These are phyloP conservation scores for Pichia sorboxylosa DNA, from an alignment of 1,139 yeast genomes.

Conservation along the genomic window DNA sequence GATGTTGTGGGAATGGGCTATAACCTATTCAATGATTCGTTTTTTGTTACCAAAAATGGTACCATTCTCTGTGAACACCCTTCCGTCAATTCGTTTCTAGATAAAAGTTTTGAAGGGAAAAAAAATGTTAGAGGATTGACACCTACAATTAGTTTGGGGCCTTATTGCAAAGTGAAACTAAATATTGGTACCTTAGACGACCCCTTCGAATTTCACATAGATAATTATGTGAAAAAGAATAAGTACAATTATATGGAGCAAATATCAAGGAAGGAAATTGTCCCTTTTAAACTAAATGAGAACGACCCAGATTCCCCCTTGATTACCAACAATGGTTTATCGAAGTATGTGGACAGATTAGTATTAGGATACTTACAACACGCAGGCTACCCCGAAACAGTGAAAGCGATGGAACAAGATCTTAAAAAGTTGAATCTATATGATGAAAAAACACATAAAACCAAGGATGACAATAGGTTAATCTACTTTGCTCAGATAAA, in stretches of 20 bases:
- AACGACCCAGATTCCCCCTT: constrained; percentile 1
- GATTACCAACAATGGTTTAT: constrained; percentile 19
- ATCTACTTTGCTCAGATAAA: constrained; percentile 5
- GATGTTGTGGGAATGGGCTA: constrained; percentile 83
- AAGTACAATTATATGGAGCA: constrained; percentile 22
- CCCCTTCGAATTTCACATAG: constrained; percentile 63
- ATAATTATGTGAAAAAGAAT: constrained; percentile 42
- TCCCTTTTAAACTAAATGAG: constrained; percentile 7
- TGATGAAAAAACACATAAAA: constrained; percentile 2
- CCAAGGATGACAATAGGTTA: background rate
- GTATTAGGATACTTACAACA: constrained; percentile 62
- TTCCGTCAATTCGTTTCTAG: constrained; percentile 5
- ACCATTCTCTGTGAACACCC: constrained; percentile 40
- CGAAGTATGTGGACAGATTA: constrained; percentile 39
- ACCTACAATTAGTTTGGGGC: constrained; percentile 41
- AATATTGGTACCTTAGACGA: constrained; percentile 54
- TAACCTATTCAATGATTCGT: constrained; percentile 48
- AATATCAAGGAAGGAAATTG: constrained; percentile 8
- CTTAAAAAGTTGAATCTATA: constrained; percentile 18
- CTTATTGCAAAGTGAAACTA: constrained; percentile 41
- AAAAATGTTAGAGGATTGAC: constrained; percentile 15
- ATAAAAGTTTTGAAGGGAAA: constrained; percentile 7
- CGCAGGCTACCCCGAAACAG: constrained; percentile 61
- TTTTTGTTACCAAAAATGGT: constrained; percentile 81
- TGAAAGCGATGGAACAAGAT: constrained; percentile 48